Base-by-base conservation (phyloP, 2,329 filamentous ascomycete genomes). In the Phialocephala sp. region DNA sequence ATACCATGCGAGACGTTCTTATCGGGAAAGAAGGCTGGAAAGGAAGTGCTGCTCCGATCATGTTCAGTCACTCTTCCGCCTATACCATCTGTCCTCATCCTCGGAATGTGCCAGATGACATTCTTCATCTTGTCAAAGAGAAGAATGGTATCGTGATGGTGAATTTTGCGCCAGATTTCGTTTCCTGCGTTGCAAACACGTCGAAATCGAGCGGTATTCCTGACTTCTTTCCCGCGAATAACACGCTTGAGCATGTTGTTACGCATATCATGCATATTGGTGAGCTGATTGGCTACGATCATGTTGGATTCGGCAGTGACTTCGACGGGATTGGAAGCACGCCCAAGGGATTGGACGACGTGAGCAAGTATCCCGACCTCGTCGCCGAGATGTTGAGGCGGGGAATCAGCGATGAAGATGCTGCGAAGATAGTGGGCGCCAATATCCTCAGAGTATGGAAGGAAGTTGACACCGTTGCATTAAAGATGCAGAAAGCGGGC, bases 241-340 rank as follows among this genome's bases (percentile, higher is more conserved):
- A 88, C 9, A 97, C 92, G 0, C 77, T 98, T 41, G 83, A 83
- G 24, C 91, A 94, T 66, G 92, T 97, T 1, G 92, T 88, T 0
- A 84, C 88, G 67, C 94, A 97, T 77, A 90, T 97, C 67, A 83
- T 87, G 69, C 85, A 98, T 75, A 94, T 97, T 70, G 94, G 92
- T 2, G 82, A 91, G 55, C 80, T 90, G 37, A 92, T 97, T 66
- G 94, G 94, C 2, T 97, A 91, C 72, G 91, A 94, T 47, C 86
- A 97, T 76, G 93, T 97, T 18, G 94, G 94, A 0, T 79, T 97
- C 20, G 94, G 94, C 0, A 93, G 91, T 60, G 94, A 98, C 77
- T 97, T 94, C 76, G 94, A 97, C 76, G 94, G 87, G 9, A 94
- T 94, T 64, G 74, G 77, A 1, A 77, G 72, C 0, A 88, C 88